These are phyloP conservation scores for Aspergillus carlsbadensis DNA, from an alignment of 495 filamentous ascomycete genomes.

Conservation along the genomic window DNA sequence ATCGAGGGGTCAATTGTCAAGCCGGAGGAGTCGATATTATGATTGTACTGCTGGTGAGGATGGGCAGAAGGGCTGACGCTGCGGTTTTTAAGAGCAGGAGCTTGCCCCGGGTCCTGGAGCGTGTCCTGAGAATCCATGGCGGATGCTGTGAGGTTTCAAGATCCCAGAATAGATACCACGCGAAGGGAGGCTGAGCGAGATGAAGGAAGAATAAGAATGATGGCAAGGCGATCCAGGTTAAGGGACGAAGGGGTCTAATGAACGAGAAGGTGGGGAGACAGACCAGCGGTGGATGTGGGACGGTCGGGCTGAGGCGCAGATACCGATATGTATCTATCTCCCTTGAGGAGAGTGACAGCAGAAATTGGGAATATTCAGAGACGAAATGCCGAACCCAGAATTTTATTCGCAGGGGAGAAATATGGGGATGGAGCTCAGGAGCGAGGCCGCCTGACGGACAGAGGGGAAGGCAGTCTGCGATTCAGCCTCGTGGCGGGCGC, in stretches of 20 bases:
- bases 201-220: constrained; percentile 13
- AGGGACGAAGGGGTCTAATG: constrained; percentile 6
- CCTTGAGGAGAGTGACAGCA: background rate
- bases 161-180: constrained; percentile 29
- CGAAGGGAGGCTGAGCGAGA: constrained; percentile 23
- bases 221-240: constrained; percentile 10
- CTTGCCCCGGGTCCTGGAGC: constrained; percentile 28
- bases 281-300: constrained; percentile 5
- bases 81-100: constrained; percentile 34
- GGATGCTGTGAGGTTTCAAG: constrained; percentile 5
- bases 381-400: background rate
- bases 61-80: constrained; percentile 44
- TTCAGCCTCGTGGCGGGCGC: constrained; percentile 29
- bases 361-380: background rate
- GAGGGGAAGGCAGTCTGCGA: constrained; percentile 22
- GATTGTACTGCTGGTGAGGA: constrained; percentile 36
- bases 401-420: constrained; percentile 12
- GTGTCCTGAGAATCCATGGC: constrained; percentile 41
- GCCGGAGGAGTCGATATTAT: constrained; percentile 35
- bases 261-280: constrained; percentile 7
- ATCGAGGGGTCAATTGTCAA: constrained; percentile 41
- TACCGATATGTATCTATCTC: background rate
- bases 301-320: constrained; percentile 9
- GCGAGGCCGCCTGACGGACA: background rate
- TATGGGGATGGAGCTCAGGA: constrained; percentile 12